Evolutionary conservation across 208 protist species (phyloP), one percentile per base, ranked within the genome.

Genomic region (Balamuthia mandrillaris): DNA sequence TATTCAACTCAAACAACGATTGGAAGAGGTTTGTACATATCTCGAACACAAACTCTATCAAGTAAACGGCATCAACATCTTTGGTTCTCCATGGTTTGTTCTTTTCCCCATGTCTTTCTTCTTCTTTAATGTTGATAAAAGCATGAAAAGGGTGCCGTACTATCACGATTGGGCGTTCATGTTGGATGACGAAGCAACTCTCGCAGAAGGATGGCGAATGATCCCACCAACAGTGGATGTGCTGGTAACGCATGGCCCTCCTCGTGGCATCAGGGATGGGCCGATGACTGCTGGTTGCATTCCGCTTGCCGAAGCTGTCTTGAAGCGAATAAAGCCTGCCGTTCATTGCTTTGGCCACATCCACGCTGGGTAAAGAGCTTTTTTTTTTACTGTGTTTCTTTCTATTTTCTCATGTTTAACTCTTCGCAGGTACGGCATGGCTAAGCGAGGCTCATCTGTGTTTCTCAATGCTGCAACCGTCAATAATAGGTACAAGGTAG

Each of bases 161-260:
- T 82, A 82, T 35, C 74, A 82, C 7, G 74, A 82, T 33, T 82
- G 74, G 74, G 74, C 74, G 49, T 82, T 82, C 37, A 82, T 82
- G 74, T n/a, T 63, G 31, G 51, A 45, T 0, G 74, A 82, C 21
- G 74, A 82, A 7, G 33, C 14, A 52, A 35, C 14, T 10, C 35
- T 66, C 14, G 44, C 41, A 37, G 66, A 39, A 5, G 45, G 9
- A 12, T 82, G 74, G 74, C 21, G 21, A n/a, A 65, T 18, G 51
- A 37, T 82, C 6, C 74, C 74, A 1, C 0, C 21, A 21, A 52
- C 51, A 10, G n/a, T 82, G 2, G 74, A 82, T 44, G 74, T 82
- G 74, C 39, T 82, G n/a, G 65, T 82, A 27, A 82, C 74, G 0
- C 74, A 82, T 29, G 74, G 74, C 0, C 74, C 74, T 78, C 74